A percentile compares a stretch with the other conserved stretches of the same genome.
Evolutionary conservation across 306 rosid genomes (phyloP).

Genomic region (Quercus alba): DNA sequence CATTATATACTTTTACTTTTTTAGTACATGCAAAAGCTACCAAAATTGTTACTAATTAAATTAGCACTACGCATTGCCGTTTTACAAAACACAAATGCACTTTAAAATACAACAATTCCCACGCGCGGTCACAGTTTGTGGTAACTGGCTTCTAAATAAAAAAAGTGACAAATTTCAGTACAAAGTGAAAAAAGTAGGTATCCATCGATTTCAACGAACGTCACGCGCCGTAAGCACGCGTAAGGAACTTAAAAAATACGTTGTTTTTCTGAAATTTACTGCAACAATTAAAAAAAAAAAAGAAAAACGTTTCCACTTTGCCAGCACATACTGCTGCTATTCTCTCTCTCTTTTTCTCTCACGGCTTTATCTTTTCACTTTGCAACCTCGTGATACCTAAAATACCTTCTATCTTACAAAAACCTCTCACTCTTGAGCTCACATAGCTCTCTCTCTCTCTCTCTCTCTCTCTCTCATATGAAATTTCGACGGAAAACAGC

Average conservation of each 20-base stretch:
- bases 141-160: too few species aligned
- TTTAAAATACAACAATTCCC: neutral
- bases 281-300: neutral
- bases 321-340: conserved; percentile 32
- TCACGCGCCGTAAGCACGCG: conserved; percentile 23
- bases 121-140: neutral
- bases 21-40: neutral
- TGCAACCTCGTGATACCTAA: conserved; percentile 45
- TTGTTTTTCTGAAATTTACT: neutral
- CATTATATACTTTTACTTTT: neutral
- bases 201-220: conserved; percentile 2
- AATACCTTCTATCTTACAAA: conserved; percentile 23
- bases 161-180: neutral
- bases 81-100: neutral
- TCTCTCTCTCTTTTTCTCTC: neutral
- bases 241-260: conserved; percentile 8
- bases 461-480: conserved; percentile 30
- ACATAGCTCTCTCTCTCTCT: conserved; percentile 8
- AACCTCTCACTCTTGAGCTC: neutral
- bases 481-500: conserved; percentile 36
- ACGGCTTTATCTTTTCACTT: conserved; percentile 19
- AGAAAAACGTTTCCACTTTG: conserved; percentile 23
- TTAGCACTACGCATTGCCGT: neutral
- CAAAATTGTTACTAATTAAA: neutral
- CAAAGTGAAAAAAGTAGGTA: neutral